Evolutionary conservation across 345 rosid genomes (phyloP).

Genomic region (Crucihimalaya himalaica): DNA sequence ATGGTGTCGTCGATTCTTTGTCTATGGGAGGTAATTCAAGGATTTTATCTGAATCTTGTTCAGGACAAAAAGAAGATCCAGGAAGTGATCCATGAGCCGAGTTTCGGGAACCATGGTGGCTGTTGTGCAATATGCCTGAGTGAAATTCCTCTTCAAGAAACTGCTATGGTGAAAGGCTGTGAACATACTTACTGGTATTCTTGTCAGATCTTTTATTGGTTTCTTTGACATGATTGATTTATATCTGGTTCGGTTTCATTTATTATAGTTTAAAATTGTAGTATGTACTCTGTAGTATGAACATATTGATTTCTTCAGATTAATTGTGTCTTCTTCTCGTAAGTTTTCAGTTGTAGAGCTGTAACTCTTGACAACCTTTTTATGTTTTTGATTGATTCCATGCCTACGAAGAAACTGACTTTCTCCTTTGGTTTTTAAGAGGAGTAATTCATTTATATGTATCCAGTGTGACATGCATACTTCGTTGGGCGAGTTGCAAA

Average conservation of each 20-base stretch:
- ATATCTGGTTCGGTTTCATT: neutral
- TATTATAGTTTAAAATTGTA: neutral
- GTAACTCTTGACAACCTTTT: neutral
- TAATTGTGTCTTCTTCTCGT: neutral
- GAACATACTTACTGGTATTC: constrained; percentile 95
- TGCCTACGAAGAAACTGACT: constrained; percentile 4
- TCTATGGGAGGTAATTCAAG: neutral
- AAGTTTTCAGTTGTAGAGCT: neutral
- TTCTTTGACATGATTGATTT: neutral
- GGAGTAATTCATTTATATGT: constrained; percentile 31
- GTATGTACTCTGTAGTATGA: neutral
- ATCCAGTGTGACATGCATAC: constrained; percentile 67
- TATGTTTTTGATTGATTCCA: neutral
- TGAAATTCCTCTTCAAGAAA: constrained; percentile 74
- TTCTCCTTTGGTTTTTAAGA: constrained; percentile 11
- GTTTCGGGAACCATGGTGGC: constrained; percentile 67
- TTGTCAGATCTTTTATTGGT: neutral
- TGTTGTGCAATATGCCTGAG: constrained; percentile 84
- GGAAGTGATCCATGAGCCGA: constrained; percentile 39
- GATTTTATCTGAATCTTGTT: constrained; percentile 22
- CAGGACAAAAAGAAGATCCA: constrained; percentile 50
- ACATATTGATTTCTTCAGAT: neutral
- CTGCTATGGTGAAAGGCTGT: constrained; percentile 91
- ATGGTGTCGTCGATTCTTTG: neutral
- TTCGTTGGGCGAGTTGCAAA: constrained; percentile 80